These are phyloP conservation scores for Rubia yunnanensis DNA, from an alignment of 257 asterid genomes.

Conservation along the genomic window DNA sequence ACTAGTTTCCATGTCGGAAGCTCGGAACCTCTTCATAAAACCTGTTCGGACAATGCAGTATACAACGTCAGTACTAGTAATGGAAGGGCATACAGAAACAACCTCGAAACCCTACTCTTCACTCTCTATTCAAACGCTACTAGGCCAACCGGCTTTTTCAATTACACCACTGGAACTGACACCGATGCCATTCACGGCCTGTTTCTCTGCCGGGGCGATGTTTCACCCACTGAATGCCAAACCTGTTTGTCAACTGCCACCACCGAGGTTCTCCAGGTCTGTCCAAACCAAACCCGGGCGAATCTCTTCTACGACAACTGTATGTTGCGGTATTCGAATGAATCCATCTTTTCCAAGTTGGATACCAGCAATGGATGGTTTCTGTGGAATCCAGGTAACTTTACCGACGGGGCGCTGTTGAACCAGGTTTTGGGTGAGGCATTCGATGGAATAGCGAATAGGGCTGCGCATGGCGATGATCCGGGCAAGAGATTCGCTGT, in stretches of 20 bases:
- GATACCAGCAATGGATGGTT: rapidly evolving
- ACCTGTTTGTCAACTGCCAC: background rate
- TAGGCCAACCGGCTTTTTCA: constrained; percentile 7
- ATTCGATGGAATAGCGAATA: background rate
- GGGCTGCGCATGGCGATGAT: background rate
- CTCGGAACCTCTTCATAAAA: background rate
- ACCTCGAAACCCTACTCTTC: constrained; percentile 7
- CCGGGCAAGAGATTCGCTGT: background rate
- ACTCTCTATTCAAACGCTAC: constrained; percentile 9
- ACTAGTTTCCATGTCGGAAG: background rate
- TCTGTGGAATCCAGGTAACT: background rate
- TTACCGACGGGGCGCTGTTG: background rate
- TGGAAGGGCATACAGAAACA: constrained; percentile 4
- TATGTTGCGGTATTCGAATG: constrained; percentile 5
- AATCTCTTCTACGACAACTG: constrained; percentile 1
- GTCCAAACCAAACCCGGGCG: background rate
- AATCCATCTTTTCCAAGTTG: background rate
- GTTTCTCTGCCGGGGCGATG: constrained; percentile 21
- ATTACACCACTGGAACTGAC: constrained; percentile 9
- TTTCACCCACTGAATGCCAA: background rate
- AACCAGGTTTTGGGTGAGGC: background rate
- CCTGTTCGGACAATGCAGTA: too few relatives aligned
- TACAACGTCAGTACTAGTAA: background rate
- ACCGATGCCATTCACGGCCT: constrained; percentile 5
- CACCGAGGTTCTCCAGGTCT: background rate